phyloP scores from a whole-genome alignment of 129 eudicot genomes.

The Silybum marianum region DNA sequence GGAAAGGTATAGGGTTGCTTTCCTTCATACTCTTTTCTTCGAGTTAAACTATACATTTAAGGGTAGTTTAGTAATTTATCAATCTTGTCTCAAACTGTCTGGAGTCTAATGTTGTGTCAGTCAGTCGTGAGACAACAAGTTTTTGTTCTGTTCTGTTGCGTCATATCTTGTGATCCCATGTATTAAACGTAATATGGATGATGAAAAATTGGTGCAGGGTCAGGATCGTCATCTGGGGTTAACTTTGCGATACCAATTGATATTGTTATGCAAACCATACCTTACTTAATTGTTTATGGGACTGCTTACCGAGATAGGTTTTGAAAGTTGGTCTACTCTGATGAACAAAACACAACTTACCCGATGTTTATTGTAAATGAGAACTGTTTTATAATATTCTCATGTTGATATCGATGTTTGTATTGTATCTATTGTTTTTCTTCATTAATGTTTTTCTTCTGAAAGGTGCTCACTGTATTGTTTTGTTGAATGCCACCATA shows the following conservation, averaged over 20 bases:
- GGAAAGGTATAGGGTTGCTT: conserved; percentile 56
- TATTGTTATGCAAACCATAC: conserved; percentile 67
- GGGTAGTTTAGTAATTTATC: neutral
- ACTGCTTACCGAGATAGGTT: conserved; percentile 71
- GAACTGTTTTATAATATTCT: conserved; percentile 3
- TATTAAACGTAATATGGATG: neutral
- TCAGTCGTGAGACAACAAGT: neutral
- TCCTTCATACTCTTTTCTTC: neutral
- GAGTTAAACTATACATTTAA: too few species aligned
- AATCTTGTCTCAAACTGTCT: neutral
- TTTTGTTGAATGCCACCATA: too few species aligned
- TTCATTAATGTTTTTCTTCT: neutral
- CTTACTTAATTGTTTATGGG: conserved; percentile 83
- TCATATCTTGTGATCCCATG: neutral
- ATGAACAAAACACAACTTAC: neutral
- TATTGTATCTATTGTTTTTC: neutral
- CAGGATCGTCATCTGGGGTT: conserved; percentile 87
- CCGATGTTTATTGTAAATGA: neutral
- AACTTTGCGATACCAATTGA: conserved; percentile 96
- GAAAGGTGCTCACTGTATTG: too few species aligned
- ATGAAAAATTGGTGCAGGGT: conserved; percentile 51
- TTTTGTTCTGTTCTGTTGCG: neutral
- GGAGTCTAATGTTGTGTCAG: neutral
- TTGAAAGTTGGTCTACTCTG: conserved; percentile 23
- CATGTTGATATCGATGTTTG: neutral